Evolutionary conservation across 805 yeast genomes (phyloP), one percentile per base, ranked within the genome.

Genomic region (Sugiyamaella boreocaroliniensis): DNA sequence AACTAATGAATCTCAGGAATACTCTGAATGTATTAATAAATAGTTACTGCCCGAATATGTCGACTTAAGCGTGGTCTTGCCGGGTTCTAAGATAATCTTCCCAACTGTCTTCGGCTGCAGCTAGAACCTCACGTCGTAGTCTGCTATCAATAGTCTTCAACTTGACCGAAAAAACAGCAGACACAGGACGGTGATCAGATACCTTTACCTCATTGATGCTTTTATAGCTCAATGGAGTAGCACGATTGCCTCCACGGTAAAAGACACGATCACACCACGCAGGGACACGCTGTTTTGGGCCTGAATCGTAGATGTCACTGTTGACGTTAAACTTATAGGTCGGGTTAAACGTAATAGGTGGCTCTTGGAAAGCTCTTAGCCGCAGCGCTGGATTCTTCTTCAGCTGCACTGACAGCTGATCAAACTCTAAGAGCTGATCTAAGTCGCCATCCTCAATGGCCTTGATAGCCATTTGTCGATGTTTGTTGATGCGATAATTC

Each of bases 251-350:
- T 14, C 86, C 82, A 22, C 85, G 72, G 62, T 81, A 83, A 47
- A 90, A 68, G 32, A 92, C 82, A 53, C 99, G 72, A 70, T 93
- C 99, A 2, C 98, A 90, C 99, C 99, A 93, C 0, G 99, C 95
- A 1, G 99, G 99, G 11, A 87, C 82, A 56, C 99, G 79, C 68
- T 82, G 83, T 68, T 93, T 93, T 62, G 92, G 98, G 42, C 95
- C 83, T 0, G 95, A 79, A 66, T 93, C 99, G 65, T 90, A 93
- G 2, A 64, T 69, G 46, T 78, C 79, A 0, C 95, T 85, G 4
- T 95, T 95, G 47, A 87, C 85, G 65, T 93, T 96, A 66, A 85
- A 93, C 65, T 93, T 93, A 70, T 93, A 93, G 0, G 99, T 93
- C 5, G 99, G 99, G 7, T 85, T 77, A 62, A 93, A 92, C 16